Conservation (phyloP, 73 alveolate species). For the Blepharisma japonicum region DNA sequence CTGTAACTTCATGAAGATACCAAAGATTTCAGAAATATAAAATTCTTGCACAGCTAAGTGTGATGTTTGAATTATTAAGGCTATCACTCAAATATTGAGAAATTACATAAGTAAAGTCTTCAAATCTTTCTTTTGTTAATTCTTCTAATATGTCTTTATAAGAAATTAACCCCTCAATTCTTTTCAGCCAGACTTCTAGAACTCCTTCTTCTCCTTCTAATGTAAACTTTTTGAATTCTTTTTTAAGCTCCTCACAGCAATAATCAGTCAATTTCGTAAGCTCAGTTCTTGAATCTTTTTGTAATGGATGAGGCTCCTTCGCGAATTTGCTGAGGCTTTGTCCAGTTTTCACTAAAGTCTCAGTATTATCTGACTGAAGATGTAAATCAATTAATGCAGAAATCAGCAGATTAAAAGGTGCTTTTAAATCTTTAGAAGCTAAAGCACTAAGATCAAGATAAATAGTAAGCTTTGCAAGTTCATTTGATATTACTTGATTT, state of each 20-base stretch:
- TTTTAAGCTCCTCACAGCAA: neutral
- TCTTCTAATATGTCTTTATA: neutral
- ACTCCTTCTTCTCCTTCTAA: slow-evolving; percentile 23
- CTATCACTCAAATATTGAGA: slow-evolving; percentile 7
- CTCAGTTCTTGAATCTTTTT: slow-evolving; percentile 14
- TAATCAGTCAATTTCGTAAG: neutral
- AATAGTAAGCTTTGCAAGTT: neutral
- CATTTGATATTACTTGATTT: neutral
- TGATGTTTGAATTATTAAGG: neutral
- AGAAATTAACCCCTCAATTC: neutral
- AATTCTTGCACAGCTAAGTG: neutral
- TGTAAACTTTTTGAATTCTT: neutral
- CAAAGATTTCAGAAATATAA: neutral
- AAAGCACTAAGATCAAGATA: slow-evolving; percentile 4
- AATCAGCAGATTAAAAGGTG: neutral
- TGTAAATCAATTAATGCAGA: neutral
- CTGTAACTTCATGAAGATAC: neutral
- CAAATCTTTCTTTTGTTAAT: neutral
- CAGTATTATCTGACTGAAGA: neutral
- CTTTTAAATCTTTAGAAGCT: slow-evolving; percentile 25
- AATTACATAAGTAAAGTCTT: neutral
- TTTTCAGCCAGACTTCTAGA: neutral
- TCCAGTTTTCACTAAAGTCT: neutral
- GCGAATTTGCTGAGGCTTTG: slow-evolving; percentile 20
- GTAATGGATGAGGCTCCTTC: slow-evolving; percentile 10